Conservation (phyloP, 768 basidiomycete species). For the Suillus cothurnatus region DNA sequence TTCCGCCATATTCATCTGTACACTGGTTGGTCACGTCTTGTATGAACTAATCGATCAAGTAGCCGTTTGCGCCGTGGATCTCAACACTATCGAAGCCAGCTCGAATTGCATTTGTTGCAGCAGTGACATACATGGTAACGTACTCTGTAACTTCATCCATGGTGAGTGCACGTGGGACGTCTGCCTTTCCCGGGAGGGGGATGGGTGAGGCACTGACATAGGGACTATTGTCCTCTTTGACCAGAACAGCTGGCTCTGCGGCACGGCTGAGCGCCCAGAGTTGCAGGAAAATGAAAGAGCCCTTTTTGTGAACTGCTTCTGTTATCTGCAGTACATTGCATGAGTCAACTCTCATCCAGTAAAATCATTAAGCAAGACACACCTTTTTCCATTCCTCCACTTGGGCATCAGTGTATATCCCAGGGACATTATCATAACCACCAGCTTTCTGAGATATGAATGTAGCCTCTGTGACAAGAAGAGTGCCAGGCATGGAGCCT, state of each 20-base stretch:
- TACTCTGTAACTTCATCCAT: slow-evolving; percentile 36
- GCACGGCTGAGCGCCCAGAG: slow-evolving; percentile 57
- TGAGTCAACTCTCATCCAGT: not conserved
- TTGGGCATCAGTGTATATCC: slow-evolving; percentile 67
- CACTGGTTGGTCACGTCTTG: slow-evolving; percentile 58
- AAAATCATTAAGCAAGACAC: not conserved
- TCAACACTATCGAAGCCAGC: slow-evolving; percentile 53
- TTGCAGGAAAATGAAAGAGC: slow-evolving; percentile 50
- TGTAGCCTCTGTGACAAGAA: slow-evolving; percentile 61
- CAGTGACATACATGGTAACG: slow-evolving; percentile 30
- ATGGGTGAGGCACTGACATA: slow-evolving; percentile 39
- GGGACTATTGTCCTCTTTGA: slow-evolving; percentile 32
- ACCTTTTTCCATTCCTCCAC: slow-evolving; percentile 52
- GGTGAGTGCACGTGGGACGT: slow-evolving; percentile 21
- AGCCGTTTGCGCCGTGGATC: slow-evolving; percentile 45
- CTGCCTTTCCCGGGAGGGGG: slow-evolving; percentile 17
- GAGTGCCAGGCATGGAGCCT: slow-evolving; percentile 47
- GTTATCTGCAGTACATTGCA: slow-evolving; percentile 45
- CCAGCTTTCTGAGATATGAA: slow-evolving; percentile 52
- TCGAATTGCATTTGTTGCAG: slow-evolving; percentile 37
- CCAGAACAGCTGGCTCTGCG: slow-evolving; percentile 36
- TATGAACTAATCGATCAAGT: slow-evolving; percentile 62
- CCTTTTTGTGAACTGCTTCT: slow-evolving; percentile 56
- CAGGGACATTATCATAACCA: slow-evolving; percentile 54
- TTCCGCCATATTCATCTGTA: slow-evolving; percentile 70